Base-by-base conservation (phyloP, 2,329 filamentous ascomycete genomes). In the Taxawa tesnikishii region DNA sequence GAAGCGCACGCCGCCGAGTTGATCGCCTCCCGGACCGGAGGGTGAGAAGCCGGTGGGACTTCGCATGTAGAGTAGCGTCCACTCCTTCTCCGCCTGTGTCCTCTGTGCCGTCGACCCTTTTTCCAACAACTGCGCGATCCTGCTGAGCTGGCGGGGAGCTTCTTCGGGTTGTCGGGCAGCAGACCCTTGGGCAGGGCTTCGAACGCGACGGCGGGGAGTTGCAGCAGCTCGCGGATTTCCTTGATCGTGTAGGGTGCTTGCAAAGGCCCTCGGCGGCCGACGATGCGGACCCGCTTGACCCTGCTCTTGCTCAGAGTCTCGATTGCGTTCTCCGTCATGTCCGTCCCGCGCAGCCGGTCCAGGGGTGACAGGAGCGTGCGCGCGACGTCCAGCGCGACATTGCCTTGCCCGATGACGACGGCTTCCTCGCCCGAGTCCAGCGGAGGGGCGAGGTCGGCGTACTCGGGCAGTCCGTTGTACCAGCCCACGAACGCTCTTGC, bases 391-490 rank as follows among this genome's bases (percentile, higher is more conserved):
- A 98, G 63, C 1, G 90, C 90, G 6, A 98, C 90, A 56, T 98
- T 98, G 11, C 90, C 90, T 50, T 98, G 88, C 2, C 90, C 90
- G 41, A 98, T 76, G 29, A 98, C 69, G 18, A 94, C 74, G 2
- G 83, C 90, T 39, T 87, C 78, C 31, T 94, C 83, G 1, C 80
- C 81, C 7, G 67, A 63, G 1, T 74, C 70, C 15, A 96, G 67
- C 48, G 84, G 72, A 0, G 85, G 82, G n/a, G 70, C 62, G 6
- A 94, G 60, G 44, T 70, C 56, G 13, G 79, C 70, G 50, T 82
- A 82, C 45, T 92, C 82, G 0, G 90, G 90, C 3, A 94, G 67
- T 3, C 90, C 90, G 55, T 98, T 98, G 57, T 98, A 98, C 90
- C 90, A 98, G 12, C 87, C 90, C 2, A 98, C 90, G 53, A 96